Percentiles rank a stretch among this genome's conserved stretches.
phyloP scores from a whole-genome alignment of 2,329 filamentous ascomycete species.

The Colletotrichum nymphaeae region DNA sequence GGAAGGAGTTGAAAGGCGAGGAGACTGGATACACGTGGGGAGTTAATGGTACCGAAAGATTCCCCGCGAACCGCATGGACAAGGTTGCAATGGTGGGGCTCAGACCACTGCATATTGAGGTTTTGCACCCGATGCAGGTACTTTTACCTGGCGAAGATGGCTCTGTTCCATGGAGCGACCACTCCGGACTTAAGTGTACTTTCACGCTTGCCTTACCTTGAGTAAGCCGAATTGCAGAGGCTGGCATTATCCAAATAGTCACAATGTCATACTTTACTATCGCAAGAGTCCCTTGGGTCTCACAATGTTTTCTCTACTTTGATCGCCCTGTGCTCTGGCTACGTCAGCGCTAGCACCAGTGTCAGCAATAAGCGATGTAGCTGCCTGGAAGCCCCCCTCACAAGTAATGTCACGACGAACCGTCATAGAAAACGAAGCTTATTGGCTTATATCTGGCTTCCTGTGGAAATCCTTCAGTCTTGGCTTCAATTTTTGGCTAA shows the following conservation, averaged over 20 bases:
- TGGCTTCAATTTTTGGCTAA: too few species aligned
- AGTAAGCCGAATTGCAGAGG: background rate
- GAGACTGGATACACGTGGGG: conserved; percentile 52
- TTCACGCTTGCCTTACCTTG: background rate
- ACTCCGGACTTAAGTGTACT: conserved; percentile 18
- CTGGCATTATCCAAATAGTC: background rate
- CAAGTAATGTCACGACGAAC: background rate
- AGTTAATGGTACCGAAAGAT: conserved; percentile 44
- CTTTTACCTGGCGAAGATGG: background rate
- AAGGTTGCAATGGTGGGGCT: conserved; percentile 48
- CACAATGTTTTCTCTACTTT: too few species aligned
- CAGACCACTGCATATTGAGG: conserved; percentile 36
- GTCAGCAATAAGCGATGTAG: background rate
- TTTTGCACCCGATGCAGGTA: conserved; percentile 36
- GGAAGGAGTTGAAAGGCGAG: conserved; percentile 42
- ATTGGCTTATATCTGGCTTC: background rate
- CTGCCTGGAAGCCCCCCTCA: background rate
- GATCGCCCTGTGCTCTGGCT: background rate
- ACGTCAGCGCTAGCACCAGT: background rate
- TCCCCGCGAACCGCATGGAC: conserved; percentile 49
- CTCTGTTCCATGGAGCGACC: conserved; percentile 21
- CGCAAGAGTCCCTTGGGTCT: too few species aligned
- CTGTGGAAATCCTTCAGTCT: background rate
- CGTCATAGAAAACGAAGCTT: background rate
- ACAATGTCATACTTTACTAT: too few species aligned